These are phyloP conservation scores for Moricandia arvensis DNA, from an alignment of 345 rosid species.

Conservation along the genomic window DNA sequence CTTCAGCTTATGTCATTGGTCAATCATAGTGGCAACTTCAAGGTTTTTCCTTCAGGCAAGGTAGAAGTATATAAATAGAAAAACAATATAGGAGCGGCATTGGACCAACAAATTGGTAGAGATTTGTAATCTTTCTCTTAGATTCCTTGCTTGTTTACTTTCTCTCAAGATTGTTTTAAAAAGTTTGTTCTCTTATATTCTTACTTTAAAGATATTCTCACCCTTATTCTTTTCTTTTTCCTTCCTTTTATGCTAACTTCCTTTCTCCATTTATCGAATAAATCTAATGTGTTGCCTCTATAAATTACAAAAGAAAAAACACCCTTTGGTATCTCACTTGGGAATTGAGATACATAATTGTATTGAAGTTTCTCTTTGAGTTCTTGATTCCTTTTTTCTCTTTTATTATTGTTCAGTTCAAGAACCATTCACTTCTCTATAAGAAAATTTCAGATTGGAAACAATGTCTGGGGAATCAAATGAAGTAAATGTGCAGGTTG, in stretches of 20 bases:
- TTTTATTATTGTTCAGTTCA: slow-evolving; percentile 4
- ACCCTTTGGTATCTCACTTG: neutral
- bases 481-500: slow-evolving; percentile 2
- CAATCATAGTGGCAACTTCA: no score
- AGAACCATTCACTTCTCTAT: neutral
- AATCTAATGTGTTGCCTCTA: slow-evolving; percentile 15
- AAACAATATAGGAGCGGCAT: neutral
- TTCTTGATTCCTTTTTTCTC: neutral
- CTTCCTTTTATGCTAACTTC: neutral
- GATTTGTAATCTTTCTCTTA: slow-evolving; percentile 24
- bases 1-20: no score
- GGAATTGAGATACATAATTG: neutral
- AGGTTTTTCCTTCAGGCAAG: no score
- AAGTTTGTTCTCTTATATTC: neutral
- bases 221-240: slow-evolving; percentile 15
- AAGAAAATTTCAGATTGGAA: neutral
- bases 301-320: slow-evolving; percentile 1
- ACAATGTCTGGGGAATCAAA: neutral
- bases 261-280: neutral
- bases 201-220: neutral
- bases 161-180: neutral
- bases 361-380: neutral
- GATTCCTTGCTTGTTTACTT: slow-evolving; percentile 22
- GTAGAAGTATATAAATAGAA: no score
- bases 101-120: slow-evolving; percentile 7